phyloP scores from a whole-genome alignment of 306 rosid genomes.

The Carpinus fangiana region DNA sequence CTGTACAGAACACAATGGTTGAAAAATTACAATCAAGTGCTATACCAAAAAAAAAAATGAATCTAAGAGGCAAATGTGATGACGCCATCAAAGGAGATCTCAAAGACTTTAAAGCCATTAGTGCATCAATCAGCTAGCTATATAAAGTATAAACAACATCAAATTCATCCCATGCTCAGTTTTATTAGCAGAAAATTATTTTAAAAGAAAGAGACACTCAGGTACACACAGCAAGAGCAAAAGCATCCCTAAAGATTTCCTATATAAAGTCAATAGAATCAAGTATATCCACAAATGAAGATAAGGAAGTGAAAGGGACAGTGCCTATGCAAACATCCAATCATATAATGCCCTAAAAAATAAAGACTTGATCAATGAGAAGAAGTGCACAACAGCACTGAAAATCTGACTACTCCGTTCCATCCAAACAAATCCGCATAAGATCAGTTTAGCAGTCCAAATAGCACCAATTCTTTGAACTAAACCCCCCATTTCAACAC shows the following conservation, averaged over 20 bases:
- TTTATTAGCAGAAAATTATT: not conserved
- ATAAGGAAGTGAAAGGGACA: not conserved
- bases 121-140: slow-evolving; percentile 1
- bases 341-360: not conserved
- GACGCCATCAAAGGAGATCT: not conserved
- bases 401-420: not conserved
- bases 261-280: not conserved
- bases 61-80: not conserved
- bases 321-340: not conserved
- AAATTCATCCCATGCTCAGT: not conserved
- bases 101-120: not conserved
- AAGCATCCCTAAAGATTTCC: not conserved
- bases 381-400: not conserved
- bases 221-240: not conserved
- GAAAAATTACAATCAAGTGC: not conserved
- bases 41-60: not conserved
- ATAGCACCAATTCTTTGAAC: not conserved
- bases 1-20: not conserved
- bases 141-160: not conserved
- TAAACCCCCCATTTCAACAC: not conserved
- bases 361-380: not conserved
- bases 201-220: not conserved
- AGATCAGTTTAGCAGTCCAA: not conserved
- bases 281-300: not conserved
- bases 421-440: not conserved